Evolutionary conservation across 2,329 filamentous ascomycete species (phyloP), one percentile per base, ranked within the genome.

Genomic region (Cladosporium oxysporum): DNA sequence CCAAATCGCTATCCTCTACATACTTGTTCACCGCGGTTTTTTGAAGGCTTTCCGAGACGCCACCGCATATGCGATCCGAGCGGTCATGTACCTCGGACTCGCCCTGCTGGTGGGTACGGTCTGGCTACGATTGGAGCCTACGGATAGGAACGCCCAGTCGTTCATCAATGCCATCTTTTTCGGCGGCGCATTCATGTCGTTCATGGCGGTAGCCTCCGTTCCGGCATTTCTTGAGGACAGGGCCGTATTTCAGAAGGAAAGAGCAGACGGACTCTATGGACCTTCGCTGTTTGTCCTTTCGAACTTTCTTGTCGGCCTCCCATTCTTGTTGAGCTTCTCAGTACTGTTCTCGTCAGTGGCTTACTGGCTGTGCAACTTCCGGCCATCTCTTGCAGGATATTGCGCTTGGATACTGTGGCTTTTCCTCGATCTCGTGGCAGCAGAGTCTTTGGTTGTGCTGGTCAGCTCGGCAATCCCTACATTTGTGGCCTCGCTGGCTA

Each of bases 101-200:
- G 91, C 91, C 1, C 86, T 95, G 71, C 89, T 95, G 85, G 93
- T 94, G 89, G 92, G 92, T 5, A 96, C 92, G 0, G 90, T 96
- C 14, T 96, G 91, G 88, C 80, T 96, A 16, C 87, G 92, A 6
- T 82, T 96, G 2, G 79, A 84, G 3, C 83, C 88, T 0, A 80
- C 83, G 0, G 92, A 96, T 74, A 81, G 84, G 65, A 90, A 90
- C 66, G 94, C 96, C 71, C 89, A 92, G 72, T 88, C 91, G 0
- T 91, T 91, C 72, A 92, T 88, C 77, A 96, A 96, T 75, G 90
- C 91, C 58, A 90, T 96, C 69, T 83, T 83, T 77, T 83, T 83
- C 72, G 81, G 82, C 65, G 81, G 80, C 41, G 82, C 82, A 11
- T 83, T 83, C 76, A 83, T 83, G 81, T 81, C 78, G 31, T 83